Conservation (phyloP, 2,329 filamentous ascomycete genomes). For the Cordyceps fumosorosea region DNA sequence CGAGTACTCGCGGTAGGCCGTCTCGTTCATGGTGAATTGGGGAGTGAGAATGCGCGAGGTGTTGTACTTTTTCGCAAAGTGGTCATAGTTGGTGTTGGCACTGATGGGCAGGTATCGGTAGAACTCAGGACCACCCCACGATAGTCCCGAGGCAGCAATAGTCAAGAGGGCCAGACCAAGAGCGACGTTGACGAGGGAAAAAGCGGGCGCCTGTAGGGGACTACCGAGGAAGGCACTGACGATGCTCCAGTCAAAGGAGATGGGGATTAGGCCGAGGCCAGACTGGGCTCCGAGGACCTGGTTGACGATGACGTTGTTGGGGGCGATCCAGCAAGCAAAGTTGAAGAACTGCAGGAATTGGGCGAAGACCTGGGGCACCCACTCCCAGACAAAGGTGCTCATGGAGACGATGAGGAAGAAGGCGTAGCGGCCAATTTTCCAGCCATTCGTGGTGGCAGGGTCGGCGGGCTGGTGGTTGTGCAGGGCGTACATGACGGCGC, state of each 20-base stretch:
- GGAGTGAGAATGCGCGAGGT: conserved; percentile 47
- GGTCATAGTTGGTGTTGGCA: conserved; percentile 51
- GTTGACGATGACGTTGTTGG: conserved; percentile 55
- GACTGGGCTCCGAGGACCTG: conserved; percentile 58
- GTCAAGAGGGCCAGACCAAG: conserved; percentile 46
- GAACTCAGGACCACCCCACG: conserved; percentile 44
- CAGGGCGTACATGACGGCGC: conserved; percentile 56
- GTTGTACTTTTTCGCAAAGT: conserved; percentile 50
- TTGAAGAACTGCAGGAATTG: conserved; percentile 54
- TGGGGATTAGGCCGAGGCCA: conserved; percentile 55
- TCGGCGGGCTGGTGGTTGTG: conserved; percentile 53
- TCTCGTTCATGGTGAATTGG: conserved; percentile 45
- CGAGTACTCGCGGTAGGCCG: conserved; percentile 52
- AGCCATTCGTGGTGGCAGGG: conserved; percentile 40
- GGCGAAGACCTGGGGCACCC: conserved; percentile 52
- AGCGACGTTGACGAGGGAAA: conserved; percentile 53
- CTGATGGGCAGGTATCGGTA: conserved; percentile 51
- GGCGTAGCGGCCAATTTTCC: conserved; percentile 51
- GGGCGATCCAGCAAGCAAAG: conserved; percentile 56
- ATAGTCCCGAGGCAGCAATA: conserved; percentile 44
- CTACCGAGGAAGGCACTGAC: conserved; percentile 49
- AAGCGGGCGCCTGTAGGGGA: conserved; percentile 54
- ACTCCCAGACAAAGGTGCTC: conserved; percentile 50
- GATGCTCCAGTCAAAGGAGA: conserved; percentile 62
- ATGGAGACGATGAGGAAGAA: conserved; percentile 49